Evolutionary conservation across 768 basidiomycete species (phyloP).

Genomic region (Russula sp.): DNA sequence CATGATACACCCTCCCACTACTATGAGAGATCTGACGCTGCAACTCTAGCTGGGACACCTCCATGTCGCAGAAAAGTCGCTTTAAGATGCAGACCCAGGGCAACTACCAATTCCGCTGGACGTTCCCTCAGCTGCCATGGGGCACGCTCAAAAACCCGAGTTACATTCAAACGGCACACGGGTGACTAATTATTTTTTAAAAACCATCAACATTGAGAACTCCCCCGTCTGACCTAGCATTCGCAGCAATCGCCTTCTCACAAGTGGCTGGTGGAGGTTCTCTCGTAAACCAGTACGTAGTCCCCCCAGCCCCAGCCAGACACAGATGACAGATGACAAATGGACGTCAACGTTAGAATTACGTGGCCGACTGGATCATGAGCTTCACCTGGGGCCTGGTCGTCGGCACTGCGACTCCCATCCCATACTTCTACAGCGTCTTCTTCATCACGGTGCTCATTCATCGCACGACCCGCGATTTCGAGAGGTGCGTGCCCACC

Average conservation of each 20-base stretch:
- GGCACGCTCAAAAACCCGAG: conserved; percentile 78
- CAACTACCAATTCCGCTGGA: conserved; percentile 73
- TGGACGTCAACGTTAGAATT: conserved; percentile 49
- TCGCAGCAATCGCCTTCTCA: conserved; percentile 77
- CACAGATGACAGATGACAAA: not conserved
- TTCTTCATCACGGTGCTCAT: conserved; percentile 93
- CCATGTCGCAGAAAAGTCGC: conserved; percentile 94
- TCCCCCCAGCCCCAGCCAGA: too few relatives aligned
- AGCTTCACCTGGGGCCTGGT: conserved; percentile 78
- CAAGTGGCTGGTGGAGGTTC: conserved; percentile 90
- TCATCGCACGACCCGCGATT: conserved; percentile 89
- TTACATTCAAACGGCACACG: conserved; percentile 90
- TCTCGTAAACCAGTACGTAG: conserved; percentile 81
- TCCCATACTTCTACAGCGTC: conserved; percentile 94
- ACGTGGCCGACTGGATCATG: conserved; percentile 89
- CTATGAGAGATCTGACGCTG: not conserved
- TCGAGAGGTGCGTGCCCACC: conserved; percentile 60
- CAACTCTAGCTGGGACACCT: conserved; percentile 70
- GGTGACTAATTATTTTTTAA: conserved; percentile 38
- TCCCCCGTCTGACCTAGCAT: not conserved
- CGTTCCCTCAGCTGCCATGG: conserved; percentile 91
- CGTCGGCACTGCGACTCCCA: conserved; percentile 66
- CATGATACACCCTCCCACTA: not conserved
- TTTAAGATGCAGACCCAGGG: conserved; percentile 98
- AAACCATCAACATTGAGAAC: not conserved